These are phyloP conservation scores for Ligustrum vulgare DNA, from an alignment of 257 asterid genomes.

Conservation along the genomic window DNA sequence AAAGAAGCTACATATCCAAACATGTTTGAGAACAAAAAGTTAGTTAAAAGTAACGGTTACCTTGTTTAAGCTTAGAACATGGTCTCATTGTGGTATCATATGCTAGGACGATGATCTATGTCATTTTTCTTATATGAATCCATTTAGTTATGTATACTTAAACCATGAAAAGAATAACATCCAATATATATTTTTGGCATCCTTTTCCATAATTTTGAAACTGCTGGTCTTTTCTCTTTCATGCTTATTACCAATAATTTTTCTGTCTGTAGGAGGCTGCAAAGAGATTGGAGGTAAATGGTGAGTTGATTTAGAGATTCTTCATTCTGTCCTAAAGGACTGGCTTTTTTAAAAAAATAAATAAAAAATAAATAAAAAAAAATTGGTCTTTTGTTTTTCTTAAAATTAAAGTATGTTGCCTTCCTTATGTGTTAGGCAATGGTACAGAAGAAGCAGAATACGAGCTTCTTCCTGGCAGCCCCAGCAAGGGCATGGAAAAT, in stretches of 20 bases:
- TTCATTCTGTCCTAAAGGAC: constrained; percentile 17
- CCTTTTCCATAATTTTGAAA: background rate
- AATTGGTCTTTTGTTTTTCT: constrained; percentile 1
- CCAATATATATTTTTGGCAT: background rate
- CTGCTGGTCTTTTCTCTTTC: background rate
- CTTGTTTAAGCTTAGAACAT: background rate
- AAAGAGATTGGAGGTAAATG: constrained; percentile 41
- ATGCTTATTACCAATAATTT: constrained; percentile 11
- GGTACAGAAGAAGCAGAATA: constrained; percentile 69
- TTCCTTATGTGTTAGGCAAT: constrained; percentile 32
- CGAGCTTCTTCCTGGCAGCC: constrained; percentile 76
- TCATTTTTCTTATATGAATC: background rate
- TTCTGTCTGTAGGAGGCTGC: constrained; percentile 65
- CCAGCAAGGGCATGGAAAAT: constrained; percentile 36
- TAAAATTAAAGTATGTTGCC: constrained; percentile 10
- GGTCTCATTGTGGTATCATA: background rate
- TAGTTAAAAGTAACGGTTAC: background rate
- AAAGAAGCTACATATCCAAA: background rate
- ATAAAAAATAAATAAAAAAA: no score
- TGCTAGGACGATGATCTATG: background rate
- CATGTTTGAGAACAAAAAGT: background rate
- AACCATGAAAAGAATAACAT: background rate
- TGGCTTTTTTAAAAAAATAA: background rate
- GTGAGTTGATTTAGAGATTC: constrained; percentile 39
- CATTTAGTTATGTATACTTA: background rate